Evolutionary conservation across 1,284 basidiomycete species (phyloP), one percentile per base, ranked within the genome.

Genomic region (Veloporphyrellus conicus): DNA sequence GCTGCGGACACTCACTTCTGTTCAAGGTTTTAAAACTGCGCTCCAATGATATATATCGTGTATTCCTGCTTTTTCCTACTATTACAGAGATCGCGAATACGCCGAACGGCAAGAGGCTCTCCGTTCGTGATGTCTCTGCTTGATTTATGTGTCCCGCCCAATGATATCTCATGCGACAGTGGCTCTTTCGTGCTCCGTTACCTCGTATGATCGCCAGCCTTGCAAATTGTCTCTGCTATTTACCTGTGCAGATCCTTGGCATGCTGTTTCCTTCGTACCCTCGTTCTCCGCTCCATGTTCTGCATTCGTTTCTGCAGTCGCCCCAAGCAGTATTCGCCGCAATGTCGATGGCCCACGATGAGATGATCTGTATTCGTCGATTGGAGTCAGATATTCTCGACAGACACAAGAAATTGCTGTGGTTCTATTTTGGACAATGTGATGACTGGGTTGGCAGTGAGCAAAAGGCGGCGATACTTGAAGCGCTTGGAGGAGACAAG

Each of bases 381-480:
- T 63, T 79, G 10, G 81, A 84, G 49, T 46, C 59, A 4, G 53
- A 54, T 3, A 56, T 77, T 29, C 61, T 84, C 10, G 56, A 66
- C 18, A 55, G 64, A 34, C 58, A 76, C 53, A 62, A 58, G 31
- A 52, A 74, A 35, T 62, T 63, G 10, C 54, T 83, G 15, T 75
- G 71, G 60, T 60, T 83, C 23, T 82, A 75, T 58, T 81, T 78
- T 59, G 81, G 75, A 3, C 68, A 75, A 34, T 37, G 62, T 6
- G 82, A 84, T 58, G 70, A 72, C 45, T 85, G 82, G 82, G 79
- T 85, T 41, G 79, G n/a, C n/a, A n/a, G 77, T 10, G 61, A 72
- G 34, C 68, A 79, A 36, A 72, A 68, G 53, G 61, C 69, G n/a
- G 41, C 50, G 1, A 64, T 83, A 18, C 43, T 79, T 19, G 53